These are phyloP conservation scores for Rhizopus microsporus DNA, from an alignment of 371 early-diverging fungal species.

Conservation along the genomic window DNA sequence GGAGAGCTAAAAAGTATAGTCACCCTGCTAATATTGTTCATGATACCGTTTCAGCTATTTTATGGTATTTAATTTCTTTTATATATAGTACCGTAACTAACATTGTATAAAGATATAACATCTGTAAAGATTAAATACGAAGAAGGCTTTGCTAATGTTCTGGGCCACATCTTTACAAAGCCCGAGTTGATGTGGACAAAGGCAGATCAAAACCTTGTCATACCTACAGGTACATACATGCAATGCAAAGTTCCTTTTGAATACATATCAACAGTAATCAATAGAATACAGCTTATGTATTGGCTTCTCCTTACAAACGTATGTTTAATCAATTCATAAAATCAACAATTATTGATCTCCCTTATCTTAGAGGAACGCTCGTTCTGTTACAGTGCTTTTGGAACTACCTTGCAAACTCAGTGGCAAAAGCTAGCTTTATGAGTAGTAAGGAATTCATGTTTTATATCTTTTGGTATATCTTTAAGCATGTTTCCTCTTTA, in stretches of 20 bases:
- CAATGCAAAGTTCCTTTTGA: too few relatives aligned
- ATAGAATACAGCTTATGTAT: conserved; percentile 33
- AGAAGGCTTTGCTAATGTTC: conserved; percentile 43
- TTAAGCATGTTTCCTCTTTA: not conserved
- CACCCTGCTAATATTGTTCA: conserved; percentile 42
- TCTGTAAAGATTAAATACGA: conserved; percentile 54
- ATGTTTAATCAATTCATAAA: conserved; percentile 7
- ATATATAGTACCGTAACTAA: not conserved
- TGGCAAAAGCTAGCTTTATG: conserved; percentile 52
- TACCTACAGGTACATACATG: conserved; percentile 37
- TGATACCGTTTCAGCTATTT: conserved; percentile 54
- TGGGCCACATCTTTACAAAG: conserved; percentile 38
- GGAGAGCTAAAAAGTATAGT: conserved; percentile 54
- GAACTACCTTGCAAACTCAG: conserved; percentile 54
- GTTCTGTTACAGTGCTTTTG: conserved; percentile 55
- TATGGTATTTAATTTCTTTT: conserved; percentile 33
- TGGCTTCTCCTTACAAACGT: conserved; percentile 52
- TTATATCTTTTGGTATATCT: conserved; percentile 45
- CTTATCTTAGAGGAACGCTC: conserved; percentile 36
- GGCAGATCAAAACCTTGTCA: conserved; percentile 36
- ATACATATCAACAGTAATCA: not conserved
- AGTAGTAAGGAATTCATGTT: conserved; percentile 49
- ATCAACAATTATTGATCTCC: not conserved
- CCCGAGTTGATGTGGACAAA: conserved; percentile 49
- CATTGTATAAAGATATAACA: conserved; percentile 29